Base-by-base conservation (phyloP, 1,284 basidiomycete genomes). In the Boletus mariae region DNA sequence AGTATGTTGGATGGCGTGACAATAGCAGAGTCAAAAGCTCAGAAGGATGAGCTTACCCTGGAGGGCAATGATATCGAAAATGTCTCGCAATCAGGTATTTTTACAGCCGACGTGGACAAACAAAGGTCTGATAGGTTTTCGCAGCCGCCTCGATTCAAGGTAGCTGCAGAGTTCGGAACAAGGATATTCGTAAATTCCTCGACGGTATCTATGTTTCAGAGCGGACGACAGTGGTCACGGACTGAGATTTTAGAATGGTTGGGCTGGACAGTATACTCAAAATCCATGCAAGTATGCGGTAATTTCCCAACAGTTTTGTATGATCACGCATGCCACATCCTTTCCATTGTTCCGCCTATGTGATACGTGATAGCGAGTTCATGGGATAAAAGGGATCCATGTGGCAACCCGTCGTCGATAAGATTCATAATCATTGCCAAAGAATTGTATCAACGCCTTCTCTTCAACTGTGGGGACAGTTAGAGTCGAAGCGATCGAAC, bases 131-230 rank as follows among this genome's bases (percentile, higher is more conserved):
- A 54, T 54, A 47, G 51, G 37, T 29, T 34, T 38, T 43, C 56
- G 3, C 57, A 91, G 94, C 95, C 57, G 95, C 94, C 48, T 92
- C 92, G 44, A 97, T 98, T 72, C 95, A 97, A 73, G 94, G 94
- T 65, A 80, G 89, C 59, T 95, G 92, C 79, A 84, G 89, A 61
- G 94, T 98, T 68, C 90, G 92, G 75, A 94, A 97, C 87, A 98
- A 98, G 82, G 94, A 98, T 81, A 95, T 95, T 76, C 92, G 92
- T 73, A 94, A 96, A 81, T 92, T 92, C 78, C 76, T 92, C 71
- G 89, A 92, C 64, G 89, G 89, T 77, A 87, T 98, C 79, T 98
- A 98, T 73, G 92, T 94, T 60, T 94, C 93, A 40, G 88, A 88
- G 68, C 90, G 86, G 80, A 82, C 82, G 58, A 84, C 84, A 32